Conservation (phyloP, 1,139 yeast species). For the Scheffersomyces illinoinensis region DNA sequence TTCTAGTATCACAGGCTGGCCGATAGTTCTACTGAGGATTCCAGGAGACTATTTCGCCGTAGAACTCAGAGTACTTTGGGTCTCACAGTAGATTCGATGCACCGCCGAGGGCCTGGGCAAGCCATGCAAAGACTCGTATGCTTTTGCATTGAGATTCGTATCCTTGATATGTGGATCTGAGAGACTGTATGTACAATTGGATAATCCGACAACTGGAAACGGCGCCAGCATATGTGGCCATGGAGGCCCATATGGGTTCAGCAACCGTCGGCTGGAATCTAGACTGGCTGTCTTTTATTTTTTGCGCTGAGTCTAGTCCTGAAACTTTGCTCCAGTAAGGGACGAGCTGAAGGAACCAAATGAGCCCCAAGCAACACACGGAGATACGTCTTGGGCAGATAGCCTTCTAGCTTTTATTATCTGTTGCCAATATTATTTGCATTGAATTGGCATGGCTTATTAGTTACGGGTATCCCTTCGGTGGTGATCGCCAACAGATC, state of each 20-base stretch:
- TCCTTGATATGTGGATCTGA: too few species aligned
- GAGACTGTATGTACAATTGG: not conserved
- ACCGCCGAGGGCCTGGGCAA: too few species aligned
- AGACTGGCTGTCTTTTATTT: not conserved
- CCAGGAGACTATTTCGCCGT: too few species aligned
- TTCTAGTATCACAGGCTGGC: not conserved
- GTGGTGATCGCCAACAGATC: not conserved
- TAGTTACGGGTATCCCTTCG: not conserved
- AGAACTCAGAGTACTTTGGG: too few species aligned
- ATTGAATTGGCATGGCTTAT: not conserved
- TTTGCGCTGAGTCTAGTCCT: not conserved
- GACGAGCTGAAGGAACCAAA: not conserved
- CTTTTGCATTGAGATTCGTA: too few species aligned
- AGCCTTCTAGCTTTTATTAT: not conserved
- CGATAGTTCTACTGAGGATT: too few species aligned
- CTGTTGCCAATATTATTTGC: not conserved
- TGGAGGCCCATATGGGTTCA: too few species aligned
- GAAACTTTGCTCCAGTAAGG: not conserved
- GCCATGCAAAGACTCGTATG: too few species aligned
- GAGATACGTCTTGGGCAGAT: not conserved
- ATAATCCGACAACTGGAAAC: not conserved
- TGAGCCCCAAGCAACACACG: not conserved
- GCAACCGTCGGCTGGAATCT: not conserved
- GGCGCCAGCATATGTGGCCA: not conserved
- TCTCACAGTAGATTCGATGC: too few species aligned